Percentiles rank a stretch among this genome's conserved stretches.
Conservation (phyloP, 2,329 filamentous ascomycete species). For the Arthrinium phaeospermum region DNA sequence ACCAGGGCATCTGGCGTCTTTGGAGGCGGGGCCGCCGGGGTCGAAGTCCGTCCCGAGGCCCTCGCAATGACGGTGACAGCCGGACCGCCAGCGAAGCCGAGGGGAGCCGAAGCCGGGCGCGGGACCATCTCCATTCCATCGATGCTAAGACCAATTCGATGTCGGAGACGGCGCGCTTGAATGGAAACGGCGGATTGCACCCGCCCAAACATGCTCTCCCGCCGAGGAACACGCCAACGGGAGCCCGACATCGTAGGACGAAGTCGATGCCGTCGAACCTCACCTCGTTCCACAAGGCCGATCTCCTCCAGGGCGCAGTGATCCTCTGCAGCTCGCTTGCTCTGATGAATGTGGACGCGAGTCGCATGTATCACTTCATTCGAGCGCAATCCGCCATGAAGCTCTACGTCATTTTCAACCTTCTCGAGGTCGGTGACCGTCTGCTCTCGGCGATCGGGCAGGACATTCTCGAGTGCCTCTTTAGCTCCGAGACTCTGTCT, state of each 20-base stretch:
- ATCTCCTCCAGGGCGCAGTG: conserved; percentile 87
- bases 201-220: conserved; percentile 42
- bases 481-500: conserved; percentile 90
- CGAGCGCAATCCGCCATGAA: conserved; percentile 97
- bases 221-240: conserved; percentile 35
- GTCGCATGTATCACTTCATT: conserved; percentile 97
- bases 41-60: conserved; percentile 38
- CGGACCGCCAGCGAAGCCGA: conserved; percentile 42
- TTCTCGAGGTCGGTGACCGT: conserved; percentile 90
- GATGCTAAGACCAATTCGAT: conserved; percentile 26
- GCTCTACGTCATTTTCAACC: conserved; percentile 98
- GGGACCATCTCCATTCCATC: conserved; percentile 29
- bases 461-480: conserved; percentile 94
- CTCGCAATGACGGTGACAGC: conserved; percentile 30
- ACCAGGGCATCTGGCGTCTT: conserved; percentile 77
- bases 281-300: conserved; percentile 90
- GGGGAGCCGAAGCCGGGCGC: conserved; percentile 45
- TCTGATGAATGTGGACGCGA: conserved; percentile 91
- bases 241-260: conserved; percentile 69
- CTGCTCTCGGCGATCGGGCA: conserved; percentile 91
- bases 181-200: conserved; percentile 33
- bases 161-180: conserved; percentile 31
- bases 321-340: conserved; percentile 86
- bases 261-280: conserved; percentile 87
- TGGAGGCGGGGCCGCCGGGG: conserved; percentile 68